Conservation (phyloP, 1,284 basidiomycete genomes). For the Ganoderma sinense region DNA sequence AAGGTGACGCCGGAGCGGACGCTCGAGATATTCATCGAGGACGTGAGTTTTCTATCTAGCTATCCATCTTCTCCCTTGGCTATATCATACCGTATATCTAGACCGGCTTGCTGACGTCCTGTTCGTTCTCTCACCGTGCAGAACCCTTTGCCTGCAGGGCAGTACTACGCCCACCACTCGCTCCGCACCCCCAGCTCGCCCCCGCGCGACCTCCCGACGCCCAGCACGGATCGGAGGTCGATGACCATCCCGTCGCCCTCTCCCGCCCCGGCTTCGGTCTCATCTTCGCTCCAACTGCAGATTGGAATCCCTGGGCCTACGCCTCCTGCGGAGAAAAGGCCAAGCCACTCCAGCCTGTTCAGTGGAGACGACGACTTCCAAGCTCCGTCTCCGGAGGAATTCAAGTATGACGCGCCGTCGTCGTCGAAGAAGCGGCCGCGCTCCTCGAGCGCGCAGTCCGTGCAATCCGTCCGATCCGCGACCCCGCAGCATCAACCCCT, state of each 20-base stretch:
- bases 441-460: conserved; percentile 22
- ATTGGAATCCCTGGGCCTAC: neutral
- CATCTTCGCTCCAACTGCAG: conserved; percentile 18
- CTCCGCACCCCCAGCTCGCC: conserved; percentile 14
- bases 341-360: conserved; percentile 26
- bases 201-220: conserved; percentile 24
- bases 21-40: conserved; percentile 44
- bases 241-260: conserved; percentile 25
- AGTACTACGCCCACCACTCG: neutral
- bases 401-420: conserved; percentile 12
- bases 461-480: conserved; percentile 12
- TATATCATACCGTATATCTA: neutral
- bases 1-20: conserved; percentile 41
- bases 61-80: neutral
- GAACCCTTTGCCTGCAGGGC: conserved; percentile 17
- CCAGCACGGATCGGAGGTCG: conserved; percentile 28
- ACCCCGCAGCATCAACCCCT: conserved; percentile 7
- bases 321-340: conserved; percentile 4
- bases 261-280: conserved; percentile 10
- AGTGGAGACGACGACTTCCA: conserved; percentile 16
- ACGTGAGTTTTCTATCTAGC: conserved; percentile 28
- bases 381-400: conserved; percentile 10
- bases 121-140: neutral
- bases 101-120: neutral
- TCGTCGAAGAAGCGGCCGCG: conserved; percentile 23